These are phyloP conservation scores for Besnoitia besnoiti DNA, from an alignment of 169 alveolate genomes.

Conservation along the genomic window DNA sequence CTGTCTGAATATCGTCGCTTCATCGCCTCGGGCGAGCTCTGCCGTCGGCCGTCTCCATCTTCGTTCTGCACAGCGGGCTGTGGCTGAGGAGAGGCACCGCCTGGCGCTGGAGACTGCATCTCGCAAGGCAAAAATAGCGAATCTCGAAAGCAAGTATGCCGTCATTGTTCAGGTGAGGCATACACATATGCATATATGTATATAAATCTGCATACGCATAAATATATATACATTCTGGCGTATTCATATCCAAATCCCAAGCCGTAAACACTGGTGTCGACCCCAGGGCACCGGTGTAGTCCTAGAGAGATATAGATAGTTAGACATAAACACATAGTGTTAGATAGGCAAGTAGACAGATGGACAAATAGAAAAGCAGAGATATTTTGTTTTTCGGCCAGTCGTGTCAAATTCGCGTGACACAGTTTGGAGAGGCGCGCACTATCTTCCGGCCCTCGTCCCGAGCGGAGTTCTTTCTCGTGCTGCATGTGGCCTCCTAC, in stretches of 20 bases:
- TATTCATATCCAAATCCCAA: neutral
- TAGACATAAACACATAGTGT: neutral
- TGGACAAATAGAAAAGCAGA: neutral
- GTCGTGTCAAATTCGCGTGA: neutral
- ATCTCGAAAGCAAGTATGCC: neutral
- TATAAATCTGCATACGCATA: neutral
- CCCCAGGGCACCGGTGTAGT: neutral
- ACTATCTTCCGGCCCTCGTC: neutral
- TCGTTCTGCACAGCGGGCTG: neutral
- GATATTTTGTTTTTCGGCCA: neutral
- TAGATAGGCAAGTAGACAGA: neutral
- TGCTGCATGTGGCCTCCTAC: too few relatives aligned
- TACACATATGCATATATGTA: neutral
- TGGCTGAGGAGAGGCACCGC: neutral
- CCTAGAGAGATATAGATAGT: neutral
- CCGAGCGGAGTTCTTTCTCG: neutral
- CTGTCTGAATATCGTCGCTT: too few relatives aligned
- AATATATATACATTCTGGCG: neutral
- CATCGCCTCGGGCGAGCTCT: neutral
- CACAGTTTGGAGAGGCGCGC: neutral
- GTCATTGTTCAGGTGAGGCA: neutral
- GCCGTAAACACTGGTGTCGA: neutral
- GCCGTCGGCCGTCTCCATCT: neutral
- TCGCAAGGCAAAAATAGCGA: neutral
- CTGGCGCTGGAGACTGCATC: neutral